Percentiles rank a stretch among this genome's conserved stretches.
phyloP scores from a whole-genome alignment of 2,329 filamentous ascomycete species.

The Diaporthe caulivora region DNA sequence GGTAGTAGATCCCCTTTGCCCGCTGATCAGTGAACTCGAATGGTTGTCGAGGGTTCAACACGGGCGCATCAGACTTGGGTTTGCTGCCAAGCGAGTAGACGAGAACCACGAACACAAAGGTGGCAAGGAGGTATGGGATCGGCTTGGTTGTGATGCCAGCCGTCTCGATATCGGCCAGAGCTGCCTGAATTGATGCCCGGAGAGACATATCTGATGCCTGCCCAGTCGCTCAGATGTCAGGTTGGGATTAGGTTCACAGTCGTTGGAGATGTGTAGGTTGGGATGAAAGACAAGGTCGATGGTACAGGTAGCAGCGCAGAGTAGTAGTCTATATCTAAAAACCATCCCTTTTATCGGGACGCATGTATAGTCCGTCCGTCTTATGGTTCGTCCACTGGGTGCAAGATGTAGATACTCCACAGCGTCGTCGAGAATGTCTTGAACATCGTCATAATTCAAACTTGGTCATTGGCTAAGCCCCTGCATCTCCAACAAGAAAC shows the following conservation, averaged over 20 bases:
- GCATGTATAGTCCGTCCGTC: neutral
- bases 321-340: neutral
- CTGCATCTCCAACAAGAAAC: no score
- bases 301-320: neutral
- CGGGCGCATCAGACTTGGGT: neutral
- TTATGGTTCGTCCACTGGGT: neutral
- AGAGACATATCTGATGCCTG: neutral
- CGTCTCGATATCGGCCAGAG: neutral
- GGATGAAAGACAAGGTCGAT: neutral
- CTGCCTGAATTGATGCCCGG: neutral
- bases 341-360: neutral
- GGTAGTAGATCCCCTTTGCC: neutral
- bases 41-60: neutral
- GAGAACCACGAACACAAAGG: neutral
- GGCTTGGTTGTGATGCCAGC: neutral
- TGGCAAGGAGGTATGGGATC: neutral
- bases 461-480: neutral
- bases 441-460: neutral
- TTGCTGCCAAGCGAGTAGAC: slow-evolving; percentile 8
- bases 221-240: neutral
- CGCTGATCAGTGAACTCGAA: neutral
- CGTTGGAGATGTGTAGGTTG: neutral
- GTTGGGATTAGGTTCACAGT: neutral
- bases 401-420: neutral
- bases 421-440: neutral